Conservation (phyloP, 1,284 basidiomycete genomes). For the Malassezia psittaci region DNA sequence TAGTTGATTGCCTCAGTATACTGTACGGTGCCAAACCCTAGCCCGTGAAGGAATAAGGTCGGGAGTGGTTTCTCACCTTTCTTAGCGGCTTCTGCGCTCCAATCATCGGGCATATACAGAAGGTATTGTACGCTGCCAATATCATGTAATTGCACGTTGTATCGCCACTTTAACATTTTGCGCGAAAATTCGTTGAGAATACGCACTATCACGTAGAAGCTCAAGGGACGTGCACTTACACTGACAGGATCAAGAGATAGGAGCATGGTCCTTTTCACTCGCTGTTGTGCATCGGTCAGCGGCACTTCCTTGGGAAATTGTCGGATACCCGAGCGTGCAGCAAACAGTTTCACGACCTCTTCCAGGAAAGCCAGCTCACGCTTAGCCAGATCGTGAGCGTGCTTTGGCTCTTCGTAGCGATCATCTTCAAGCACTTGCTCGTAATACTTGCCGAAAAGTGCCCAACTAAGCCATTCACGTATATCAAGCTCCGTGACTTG, state of each 20-base stretch:
- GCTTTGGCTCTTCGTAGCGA: not conserved
- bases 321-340: conserved; percentile 31
- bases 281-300: not conserved
- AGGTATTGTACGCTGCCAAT: conserved; percentile 34
- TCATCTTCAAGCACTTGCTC: conserved; percentile 28
- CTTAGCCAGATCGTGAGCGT: conserved; percentile 10
- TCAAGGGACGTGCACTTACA: conserved; percentile 24
- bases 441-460: conserved; percentile 28
- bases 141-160: conserved; percentile 21
- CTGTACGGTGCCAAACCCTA: conserved; percentile 35
- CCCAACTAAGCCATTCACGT: conserved; percentile 43
- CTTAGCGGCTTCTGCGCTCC: conserved; percentile 12
- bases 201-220: conserved; percentile 20
- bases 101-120: conserved; percentile 21
- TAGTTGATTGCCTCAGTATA: conserved; percentile 23
- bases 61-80: conserved; percentile 19
- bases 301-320: conserved; percentile 22
- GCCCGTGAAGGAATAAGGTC: conserved; percentile 34
- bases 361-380: conserved; percentile 29
- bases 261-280: conserved; percentile 28
- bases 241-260: conserved; percentile 43
- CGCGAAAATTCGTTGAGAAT: conserved; percentile 10
- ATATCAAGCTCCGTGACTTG: conserved; percentile 32
- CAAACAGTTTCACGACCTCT: conserved; percentile 33
- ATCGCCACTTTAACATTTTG: not conserved